Evolutionary conservation across 2,329 filamentous ascomycete genomes (phyloP), one percentile per base, ranked within the genome.

Genomic region (Cytospora piceicola): DNA sequence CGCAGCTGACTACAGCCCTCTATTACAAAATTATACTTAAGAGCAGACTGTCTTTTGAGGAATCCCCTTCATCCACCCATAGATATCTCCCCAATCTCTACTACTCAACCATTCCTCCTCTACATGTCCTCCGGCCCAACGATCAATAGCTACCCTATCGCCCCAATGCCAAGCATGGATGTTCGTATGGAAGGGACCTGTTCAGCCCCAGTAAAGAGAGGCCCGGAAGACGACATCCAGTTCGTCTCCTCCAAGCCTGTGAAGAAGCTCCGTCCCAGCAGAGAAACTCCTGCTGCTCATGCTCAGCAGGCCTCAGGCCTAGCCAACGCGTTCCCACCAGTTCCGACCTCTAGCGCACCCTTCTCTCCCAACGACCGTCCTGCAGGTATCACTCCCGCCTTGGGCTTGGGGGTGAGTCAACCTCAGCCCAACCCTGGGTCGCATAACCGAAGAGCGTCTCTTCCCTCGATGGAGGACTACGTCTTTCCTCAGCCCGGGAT

Each of bases 221-320:
- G 58, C 17, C 65, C 61, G 8, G 69, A 70, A 49, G 67, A 69
- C 2, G 69, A 70, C 30, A 67, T 70, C 27, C 69, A 69, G 29
- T 70, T 70, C 29, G 65, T 70, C 51, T 70, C 69, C 30, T 63
- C 66, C 24, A 67, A 70, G 34, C 61, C 65, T 0, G 67, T 70
- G 29, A 70, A 70, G 63, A 70, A 68, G 49, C 52, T 46, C 22
- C 63, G 67, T 27, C 27, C 29, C 51, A 66, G 66, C 60, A 56
- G 42, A 32, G 66, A 68, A 1, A 20, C 57, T 24, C 17, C 52
- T 29, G 32, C 57, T 4, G 24, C 59, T 8, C 55, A 64, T 7
- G 36, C 34, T 9, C 39, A 58, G 36, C 54, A 39, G 30, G 27
- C 11, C 22, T 22, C 27, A 17, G n/a, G 62, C 8, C 32, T 27